phyloP scores from a whole-genome alignment of 352 stramenopile species.

The Phytophthora crassamura region DNA sequence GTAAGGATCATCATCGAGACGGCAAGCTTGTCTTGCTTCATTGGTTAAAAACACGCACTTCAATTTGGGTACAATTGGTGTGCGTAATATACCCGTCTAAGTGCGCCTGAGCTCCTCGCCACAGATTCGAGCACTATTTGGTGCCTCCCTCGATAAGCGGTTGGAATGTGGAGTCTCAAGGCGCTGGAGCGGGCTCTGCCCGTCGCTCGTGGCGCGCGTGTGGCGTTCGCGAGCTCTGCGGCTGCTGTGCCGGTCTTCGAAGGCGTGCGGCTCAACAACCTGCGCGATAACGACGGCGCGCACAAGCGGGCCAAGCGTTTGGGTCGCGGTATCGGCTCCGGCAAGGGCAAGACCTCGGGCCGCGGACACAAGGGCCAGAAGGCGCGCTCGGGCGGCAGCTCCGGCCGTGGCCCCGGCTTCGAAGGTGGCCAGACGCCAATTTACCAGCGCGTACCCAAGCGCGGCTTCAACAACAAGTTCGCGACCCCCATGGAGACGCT shows the following conservation, averaged over 20 bases:
- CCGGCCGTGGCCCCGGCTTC: conserved; percentile 91
- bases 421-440: conserved; percentile 99
- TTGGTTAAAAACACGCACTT: not conserved
- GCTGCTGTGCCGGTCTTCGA: conserved; percentile 42
- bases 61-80: conserved; percentile 1
- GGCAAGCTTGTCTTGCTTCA: not conserved
- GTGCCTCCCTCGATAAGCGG: conserved; percentile 1
- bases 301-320: conserved; percentile 92
- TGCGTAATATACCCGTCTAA: conserved; percentile 9
- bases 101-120: conserved; percentile 24
- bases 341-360: conserved; percentile 95
- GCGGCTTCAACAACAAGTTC: conserved; percentile 97
- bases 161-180: conserved; percentile 65
- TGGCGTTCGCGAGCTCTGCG: conserved; percentile 58
- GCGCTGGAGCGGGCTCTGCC: conserved; percentile 62
- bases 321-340: conserved; percentile 92
- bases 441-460: conserved; percentile 97
- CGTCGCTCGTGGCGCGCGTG: conserved; percentile 22
- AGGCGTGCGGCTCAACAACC: conserved; percentile 84
- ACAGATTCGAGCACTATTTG: conserved; percentile 20
- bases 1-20: no score
- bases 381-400: conserved; percentile 87
- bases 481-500: conserved; percentile 92
- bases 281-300: conserved; percentile 87
- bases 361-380: conserved; percentile 98